These are phyloP conservation scores for Wickerhamia fluorescens DNA, from an alignment of 805 yeast genomes.

Conservation along the genomic window DNA sequence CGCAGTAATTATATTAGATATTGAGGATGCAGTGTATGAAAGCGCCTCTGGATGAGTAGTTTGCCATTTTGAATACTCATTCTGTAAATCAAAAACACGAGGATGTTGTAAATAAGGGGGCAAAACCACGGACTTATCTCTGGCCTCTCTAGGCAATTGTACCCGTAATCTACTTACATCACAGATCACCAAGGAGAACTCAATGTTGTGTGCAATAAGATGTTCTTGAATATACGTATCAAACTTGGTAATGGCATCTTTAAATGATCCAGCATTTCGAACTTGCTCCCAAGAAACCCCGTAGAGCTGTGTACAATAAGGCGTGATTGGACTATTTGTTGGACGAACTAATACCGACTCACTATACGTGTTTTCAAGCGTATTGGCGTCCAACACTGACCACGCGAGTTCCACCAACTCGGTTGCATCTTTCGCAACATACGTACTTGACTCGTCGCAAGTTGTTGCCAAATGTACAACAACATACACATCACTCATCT, in stretches of 20 bases:
- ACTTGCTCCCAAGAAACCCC: constrained; percentile 57
- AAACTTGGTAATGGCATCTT: constrained; percentile 53
- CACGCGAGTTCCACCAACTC: constrained; percentile 67
- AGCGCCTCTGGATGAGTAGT: constrained; percentile 46
- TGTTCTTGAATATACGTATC: constrained; percentile 43
- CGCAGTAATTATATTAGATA: constrained; percentile 40
- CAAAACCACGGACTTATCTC: constrained; percentile 63
- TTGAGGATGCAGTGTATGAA: constrained; percentile 25
- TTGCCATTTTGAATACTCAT: constrained; percentile 71
- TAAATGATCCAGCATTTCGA: constrained; percentile 49
- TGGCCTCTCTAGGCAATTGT: constrained; percentile 71
- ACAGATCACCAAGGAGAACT: constrained; percentile 60
- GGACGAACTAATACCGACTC: constrained; percentile 53
- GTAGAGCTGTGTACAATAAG: constrained; percentile 45
- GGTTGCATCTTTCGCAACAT: constrained; percentile 58
- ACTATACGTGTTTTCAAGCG: constrained; percentile 36
- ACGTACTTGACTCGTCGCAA: constrained; percentile 55
- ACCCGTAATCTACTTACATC: constrained; percentile 71
- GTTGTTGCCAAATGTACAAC: constrained; percentile 59
- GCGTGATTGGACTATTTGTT: constrained; percentile 57
- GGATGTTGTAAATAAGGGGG: constrained; percentile 76
- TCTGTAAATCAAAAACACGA: constrained; percentile 64
- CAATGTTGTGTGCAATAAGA: constrained; percentile 37
- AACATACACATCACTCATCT: constrained; percentile 51
- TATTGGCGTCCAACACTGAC: constrained; percentile 50